A percentile compares a stretch with the other conserved stretches of the same genome.
Evolutionary conservation across 805 yeast species (phyloP).

Genomic region (Naumovozyma baii): DNA sequence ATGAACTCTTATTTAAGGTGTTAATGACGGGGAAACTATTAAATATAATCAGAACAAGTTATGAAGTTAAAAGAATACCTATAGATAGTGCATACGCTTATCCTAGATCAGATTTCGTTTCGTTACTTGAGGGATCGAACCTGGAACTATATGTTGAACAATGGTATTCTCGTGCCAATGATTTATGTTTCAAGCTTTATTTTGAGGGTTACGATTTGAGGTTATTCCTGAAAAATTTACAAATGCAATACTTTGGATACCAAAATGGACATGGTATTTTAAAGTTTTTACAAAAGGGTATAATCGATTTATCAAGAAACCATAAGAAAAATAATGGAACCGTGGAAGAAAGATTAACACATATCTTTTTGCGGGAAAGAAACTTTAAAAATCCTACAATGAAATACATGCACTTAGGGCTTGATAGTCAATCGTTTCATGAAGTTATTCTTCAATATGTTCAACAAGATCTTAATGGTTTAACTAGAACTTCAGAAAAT

Average conservation of each 20-base stretch:
- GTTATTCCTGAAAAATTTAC: constrained; percentile 39
- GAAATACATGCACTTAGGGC: constrained; percentile 27
- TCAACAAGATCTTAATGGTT: background rate
- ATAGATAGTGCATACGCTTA: background rate
- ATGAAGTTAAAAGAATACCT: constrained; percentile 12
- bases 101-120: constrained; percentile 5
- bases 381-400: constrained; percentile 20
- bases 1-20: constrained; percentile 39
- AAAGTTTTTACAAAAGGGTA: constrained; percentile 16
- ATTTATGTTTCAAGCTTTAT: constrained; percentile 45
- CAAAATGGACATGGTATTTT: constrained; percentile 21
- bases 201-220: constrained; percentile 50
- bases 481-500: background rate
- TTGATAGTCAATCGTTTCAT: constrained; percentile 31
- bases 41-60: constrained; percentile 42
- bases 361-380: constrained; percentile 14
- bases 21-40: constrained; percentile 77
- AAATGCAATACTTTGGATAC: constrained; percentile 43
- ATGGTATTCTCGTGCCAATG: constrained; percentile 62
- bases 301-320: constrained; percentile 24
- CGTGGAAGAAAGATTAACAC: constrained; percentile 23
- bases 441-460: constrained; percentile 14
- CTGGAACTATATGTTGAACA: constrained; percentile 47
- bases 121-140: constrained; percentile 31
- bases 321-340: constrained; percentile 8